These are phyloP conservation scores for Rhododendron ovatum DNA, from an alignment of 148 eudicot species.

Conservation along the genomic window DNA sequence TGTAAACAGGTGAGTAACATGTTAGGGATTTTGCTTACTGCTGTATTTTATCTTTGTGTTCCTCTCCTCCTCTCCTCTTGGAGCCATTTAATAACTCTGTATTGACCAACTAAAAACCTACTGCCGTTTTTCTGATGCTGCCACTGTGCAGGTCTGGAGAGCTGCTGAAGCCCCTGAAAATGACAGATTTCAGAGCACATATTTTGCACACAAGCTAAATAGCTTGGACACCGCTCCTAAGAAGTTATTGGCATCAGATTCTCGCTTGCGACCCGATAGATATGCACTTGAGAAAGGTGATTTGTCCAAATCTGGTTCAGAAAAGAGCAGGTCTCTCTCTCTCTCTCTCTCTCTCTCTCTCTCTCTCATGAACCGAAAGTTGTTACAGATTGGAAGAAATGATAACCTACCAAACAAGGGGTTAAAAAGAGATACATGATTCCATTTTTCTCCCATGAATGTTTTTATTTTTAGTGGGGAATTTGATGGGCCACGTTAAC, in stretches of 20 bases:
- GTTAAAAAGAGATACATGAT: background rate
- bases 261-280: conserved; percentile 85
- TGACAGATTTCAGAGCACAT: conserved; percentile 73
- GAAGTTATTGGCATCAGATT: conserved; percentile 76
- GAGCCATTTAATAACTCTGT: background rate
- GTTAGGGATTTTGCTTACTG: background rate
- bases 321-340: conserved; percentile 64
- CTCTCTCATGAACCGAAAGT: conserved; percentile 10
- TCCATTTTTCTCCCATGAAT: background rate
- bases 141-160: conserved; percentile 58
- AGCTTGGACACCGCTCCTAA: conserved; percentile 83
- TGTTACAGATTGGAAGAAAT: background rate
- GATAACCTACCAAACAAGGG: background rate
- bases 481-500: background rate
- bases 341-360: conserved; percentile 19
- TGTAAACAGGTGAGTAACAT: background rate
- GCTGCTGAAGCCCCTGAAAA: conserved; percentile 61
- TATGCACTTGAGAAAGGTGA: conserved; percentile 87
- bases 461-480: background rate
- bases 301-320: conserved; percentile 71
- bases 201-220: conserved; percentile 82
- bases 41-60: background rate
- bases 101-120: background rate
- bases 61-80: background rate
- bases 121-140: background rate